A percentile compares a stretch with the other conserved stretches of the same genome.
These are phyloP conservation scores for Cutaneotrichosporon cutaneum DNA, from an alignment of 1,284 basidiomycete genomes.

Conservation along the genomic window DNA sequence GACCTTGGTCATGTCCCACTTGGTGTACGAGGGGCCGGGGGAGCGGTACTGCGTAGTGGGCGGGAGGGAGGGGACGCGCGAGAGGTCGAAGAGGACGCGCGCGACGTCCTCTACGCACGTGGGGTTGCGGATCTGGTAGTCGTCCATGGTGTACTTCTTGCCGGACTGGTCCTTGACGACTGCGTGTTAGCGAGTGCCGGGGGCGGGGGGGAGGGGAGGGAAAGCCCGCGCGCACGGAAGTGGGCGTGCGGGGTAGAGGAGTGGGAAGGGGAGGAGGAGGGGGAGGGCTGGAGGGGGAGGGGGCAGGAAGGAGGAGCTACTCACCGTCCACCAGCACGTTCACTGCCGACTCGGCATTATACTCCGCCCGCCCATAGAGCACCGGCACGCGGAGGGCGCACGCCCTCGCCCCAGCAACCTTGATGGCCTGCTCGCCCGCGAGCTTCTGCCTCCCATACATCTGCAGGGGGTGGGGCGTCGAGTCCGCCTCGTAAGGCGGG, in stretches of 20 bases:
- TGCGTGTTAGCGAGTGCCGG: slow-evolving; percentile 15
- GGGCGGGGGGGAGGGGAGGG: not conserved
- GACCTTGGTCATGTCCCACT: slow-evolving; percentile 55
- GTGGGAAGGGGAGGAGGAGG: too few species aligned
- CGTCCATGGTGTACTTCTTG: slow-evolving; percentile 54
- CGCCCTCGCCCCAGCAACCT: slow-evolving; percentile 38
- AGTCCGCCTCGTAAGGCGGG: slow-evolving; percentile 55
- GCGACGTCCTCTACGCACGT: slow-evolving; percentile 57
- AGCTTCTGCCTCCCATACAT: slow-evolving; percentile 54
- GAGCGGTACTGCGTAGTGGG: slow-evolving; percentile 55
- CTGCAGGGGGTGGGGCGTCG: slow-evolving; percentile 55
- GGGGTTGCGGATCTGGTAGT: slow-evolving; percentile 55
- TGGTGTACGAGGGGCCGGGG: slow-evolving; percentile 52
- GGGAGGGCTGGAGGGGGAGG: not conserved
- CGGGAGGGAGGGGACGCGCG: slow-evolving; percentile 41
- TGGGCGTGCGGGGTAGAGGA: too few species aligned
- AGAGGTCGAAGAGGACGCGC: slow-evolving; percentile 51
- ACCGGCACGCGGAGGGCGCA: slow-evolving; percentile 54
- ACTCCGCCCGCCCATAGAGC: slow-evolving; percentile 53
- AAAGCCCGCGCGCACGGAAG: too few species aligned
- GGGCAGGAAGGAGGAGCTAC: slow-evolving; percentile 5
- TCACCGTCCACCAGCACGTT: slow-evolving; percentile 54
- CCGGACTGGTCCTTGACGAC: slow-evolving; percentile 54
- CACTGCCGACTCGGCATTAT: slow-evolving; percentile 55
- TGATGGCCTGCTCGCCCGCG: slow-evolving; percentile 44